Base-by-base conservation (phyloP, 768 basidiomycete species). In the Daedaleopsis nitida region DNA sequence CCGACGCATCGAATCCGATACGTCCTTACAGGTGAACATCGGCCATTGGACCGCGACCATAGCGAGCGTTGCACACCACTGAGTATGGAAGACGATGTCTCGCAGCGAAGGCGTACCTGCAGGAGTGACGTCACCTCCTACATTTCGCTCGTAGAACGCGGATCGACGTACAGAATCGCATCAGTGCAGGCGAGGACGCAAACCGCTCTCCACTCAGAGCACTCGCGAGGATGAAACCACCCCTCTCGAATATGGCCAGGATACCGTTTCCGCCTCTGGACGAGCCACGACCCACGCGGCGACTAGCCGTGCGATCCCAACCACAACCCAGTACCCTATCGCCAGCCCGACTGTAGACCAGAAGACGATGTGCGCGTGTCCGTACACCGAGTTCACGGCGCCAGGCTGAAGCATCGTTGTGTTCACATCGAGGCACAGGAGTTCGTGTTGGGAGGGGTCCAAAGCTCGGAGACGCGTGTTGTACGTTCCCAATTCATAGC, bases 1-100 rank as follows among this genome's bases (percentile, higher is more conserved):
- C 27, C 27, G 27, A 32, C 27, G 27, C 27, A 32, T 32, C 57
- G 27, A 37, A 24, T 16, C 38, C 13, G 32, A 16, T 24, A 16
- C 6, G 16, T 19, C 27, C 90, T 66, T 68, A 95, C 95, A 98
- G 62, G 89, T 83, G 73, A 96, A 98, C 16, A 81, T 79, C 0
- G 97, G 96, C 96, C 96, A 99, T 71, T 92, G 83, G 21, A 98
- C 94, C 37, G 96, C 93, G 56, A 98, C 87, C 91, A 97, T 96
- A 35, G 86, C 87, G 14, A 99, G 78, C 35, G 88, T 83, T 43
- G 92, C 84, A 72, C 90, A 92, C 90, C 92, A 98, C 66, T 97
- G 95, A 0, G 95, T 91, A 69, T 96, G 94, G 73, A 94, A 91
- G 52, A 98, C 83, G 53, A 99, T 83, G 73, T 99, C 97, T 55